Evolutionary conservation across 495 filamentous ascomycete species (phyloP), one percentile per base, ranked within the genome.

Genomic region (Aspergillus indologenus): DNA sequence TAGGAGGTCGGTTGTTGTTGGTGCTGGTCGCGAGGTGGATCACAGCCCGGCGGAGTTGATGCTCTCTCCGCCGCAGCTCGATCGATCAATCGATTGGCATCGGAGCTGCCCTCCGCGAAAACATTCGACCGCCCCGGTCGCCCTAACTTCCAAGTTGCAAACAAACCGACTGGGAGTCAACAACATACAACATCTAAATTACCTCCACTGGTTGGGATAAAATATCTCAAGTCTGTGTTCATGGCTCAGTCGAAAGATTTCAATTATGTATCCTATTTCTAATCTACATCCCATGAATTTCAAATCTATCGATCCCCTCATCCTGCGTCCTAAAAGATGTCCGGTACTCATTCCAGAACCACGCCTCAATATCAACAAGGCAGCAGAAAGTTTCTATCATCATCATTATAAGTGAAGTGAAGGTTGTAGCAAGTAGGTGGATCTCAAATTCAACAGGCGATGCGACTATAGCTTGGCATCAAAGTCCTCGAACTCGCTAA

Each of bases 401-500:
- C 34, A 40, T 40, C 4, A 29, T 29, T n/a, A 29, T 29, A 29
- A 29, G 26, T 3, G 4, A 29, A 29, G 26, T 29, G 26, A 40
- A 9, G 34, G 5, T 6, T 40, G 5, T 40, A 11, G 34, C 34
- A 40, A 40, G 34, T 40, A 14, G 12, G 26, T 29, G 12, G 12
- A 6, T 40, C 34, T 15, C 5, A 14, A 11, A 4, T 40, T 40
- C 12, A 11, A 40, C 34, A 26, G 45, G 49, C 31, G 24, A 15
- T 40, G 50, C n/a, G 17, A 53, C 81, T 71, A 90, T 49, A 94
- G 82, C 75, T 94, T 94, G 14, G 88, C 72, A 53, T 87, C 88
- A 61, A 85, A 73, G 59, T 96, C 92, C 71, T 93, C 90, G 66
- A 88, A 96, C 57, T 90, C 90, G 61, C 76, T 88, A 50, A 97